Evolutionary conservation across 768 basidiomycete genomes (phyloP), one percentile per base, ranked within the genome.

Genomic region (Chiua virens): DNA sequence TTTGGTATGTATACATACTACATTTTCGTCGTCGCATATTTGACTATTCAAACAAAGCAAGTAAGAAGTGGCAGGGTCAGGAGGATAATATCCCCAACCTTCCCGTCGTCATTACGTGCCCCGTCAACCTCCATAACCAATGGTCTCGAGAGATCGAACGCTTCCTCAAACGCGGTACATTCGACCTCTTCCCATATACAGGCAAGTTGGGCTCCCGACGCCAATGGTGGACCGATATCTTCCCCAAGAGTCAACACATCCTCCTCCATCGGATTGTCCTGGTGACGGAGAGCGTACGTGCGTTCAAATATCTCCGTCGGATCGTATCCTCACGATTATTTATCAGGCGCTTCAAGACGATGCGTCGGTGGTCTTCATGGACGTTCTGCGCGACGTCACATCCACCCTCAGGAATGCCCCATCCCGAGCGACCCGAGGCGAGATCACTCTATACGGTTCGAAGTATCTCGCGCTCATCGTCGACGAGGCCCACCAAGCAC

Each of bases 401-500:
- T n/a, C n/a, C n/a, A n/a, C n/a, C n/a, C n/a, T n/a, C n/a, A n/a
- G n/a, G n/a, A n/a, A n/a, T n/a, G n/a, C n/a, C n/a, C n/a, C n/a
- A n/a, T n/a, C n/a, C n/a, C n/a, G n/a, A n/a, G n/a, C n/a, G n/a
- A n/a, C n/a, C n/a, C n/a, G n/a, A n/a, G n/a, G n/a, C n/a, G n/a
- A n/a, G n/a, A n/a, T n/a, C n/a, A n/a, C n/a, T n/a, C n/a, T n/a
- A n/a, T n/a, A n/a, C n/a, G n/a, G n/a, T n/a, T n/a, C n/a, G n/a
- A n/a, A n/a, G n/a, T n/a, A n/a, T 20, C 49, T 11, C 5, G n/a
- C 13, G 15, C 5, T 37, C 0, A 20, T 56, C 6, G 20, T 56
- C 21, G 55, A 56, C 4, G 44, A 53, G 11, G 55, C 55, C 2
- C 55, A 56, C 6, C 1, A 6, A 1, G 44, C 47, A 5, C 27